Base-by-base conservation (phyloP, 1,284 basidiomycete species). In the Ustilago xerochloae region DNA sequence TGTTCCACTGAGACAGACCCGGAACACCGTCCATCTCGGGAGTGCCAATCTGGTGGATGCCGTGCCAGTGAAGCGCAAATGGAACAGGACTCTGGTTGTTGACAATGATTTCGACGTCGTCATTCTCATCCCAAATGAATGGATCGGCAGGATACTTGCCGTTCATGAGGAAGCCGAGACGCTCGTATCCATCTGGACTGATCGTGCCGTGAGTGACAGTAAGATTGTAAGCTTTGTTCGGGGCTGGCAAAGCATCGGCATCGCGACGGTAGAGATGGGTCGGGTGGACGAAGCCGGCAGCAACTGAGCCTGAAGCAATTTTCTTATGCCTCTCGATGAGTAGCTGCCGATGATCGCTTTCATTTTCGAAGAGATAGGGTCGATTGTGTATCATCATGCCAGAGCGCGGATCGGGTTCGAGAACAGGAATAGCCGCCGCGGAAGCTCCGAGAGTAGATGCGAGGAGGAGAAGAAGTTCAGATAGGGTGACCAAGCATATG, bases 11-110 rank as follows among this genome's bases (percentile, higher is more conserved):
- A 16, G 62, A 70, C 22, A 77, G 29, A 9, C 75, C 75, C 3
- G 75, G 75, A n/a, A 77, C 75, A 16, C 75, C 75, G 43, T 77
- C 75, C 75, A 77, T 77, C 52, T 77, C 65, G 10, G 75, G 75
- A 4, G 58, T 63, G 38, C 75, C 75, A 30, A 74, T 70, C 63
- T 77, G 75, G 43, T 73, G 69, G 16, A 77, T 66, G 30, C 75
- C 75, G 48, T 77, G 75, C 70, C 70, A 77, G 54, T 77, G 74
- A 8, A 72, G 68, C 16, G 73, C 63, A 35, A 75, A 75, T 20
- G 72, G 66, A 16, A 75, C 72, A 2, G 67, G 63, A 29, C 60
- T 35, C 35, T 77, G 18, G 49, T 73, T 77, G 57, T 43, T 66
- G 26, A 77, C 70, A 2, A 35, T 62, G 53, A 77, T 66, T 43